These are phyloP conservation scores for Entelexis paramagnoliae DNA, from an alignment of 1,139 yeast species.

Conservation along the genomic window DNA sequence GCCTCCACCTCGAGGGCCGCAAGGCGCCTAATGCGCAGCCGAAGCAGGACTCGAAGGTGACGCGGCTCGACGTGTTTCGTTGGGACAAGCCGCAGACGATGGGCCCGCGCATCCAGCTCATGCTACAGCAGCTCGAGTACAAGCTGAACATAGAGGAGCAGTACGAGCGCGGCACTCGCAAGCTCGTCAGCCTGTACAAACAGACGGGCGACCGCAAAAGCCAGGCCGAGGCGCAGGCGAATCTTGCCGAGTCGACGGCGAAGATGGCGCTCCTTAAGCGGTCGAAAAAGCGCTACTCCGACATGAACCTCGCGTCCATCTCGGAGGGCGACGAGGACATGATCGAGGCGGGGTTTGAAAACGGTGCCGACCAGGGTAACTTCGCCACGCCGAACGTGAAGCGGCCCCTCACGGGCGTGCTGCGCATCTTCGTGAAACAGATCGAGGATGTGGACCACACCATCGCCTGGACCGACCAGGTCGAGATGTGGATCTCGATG, in stretches of 20 bases:
- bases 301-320: conserved; percentile 59
- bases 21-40: conserved; percentile 11
- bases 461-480: conserved; percentile 61
- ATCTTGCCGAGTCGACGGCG: conserved; percentile 72
- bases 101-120: conserved; percentile 90
- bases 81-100: conserved; percentile 80
- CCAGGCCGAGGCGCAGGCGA: conserved; percentile 81
- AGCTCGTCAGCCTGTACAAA: conserved; percentile 71
- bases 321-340: conserved; percentile 34
- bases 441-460: conserved; percentile 88
- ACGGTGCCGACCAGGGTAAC: conserved; percentile 1
- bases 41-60: conserved; percentile 24
- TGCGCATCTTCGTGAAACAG: conserved; percentile 59
- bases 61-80: conserved; percentile 62
- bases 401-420: conserved; percentile 71
- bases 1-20: conserved; percentile 13
- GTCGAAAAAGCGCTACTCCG: conserved; percentile 77
- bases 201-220: conserved; percentile 84
- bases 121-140: conserved; percentile 89
- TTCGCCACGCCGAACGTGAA: conserved; percentile 43
- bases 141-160: conserved; percentile 89
- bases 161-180: conserved; percentile 84
- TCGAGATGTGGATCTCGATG: conserved; percentile 66
- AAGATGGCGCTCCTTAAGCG: conserved; percentile 75
- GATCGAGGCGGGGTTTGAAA: conserved; percentile 31